Conservation (phyloP, 1,139 yeast species). For the Petasospora fabianii region DNA sequence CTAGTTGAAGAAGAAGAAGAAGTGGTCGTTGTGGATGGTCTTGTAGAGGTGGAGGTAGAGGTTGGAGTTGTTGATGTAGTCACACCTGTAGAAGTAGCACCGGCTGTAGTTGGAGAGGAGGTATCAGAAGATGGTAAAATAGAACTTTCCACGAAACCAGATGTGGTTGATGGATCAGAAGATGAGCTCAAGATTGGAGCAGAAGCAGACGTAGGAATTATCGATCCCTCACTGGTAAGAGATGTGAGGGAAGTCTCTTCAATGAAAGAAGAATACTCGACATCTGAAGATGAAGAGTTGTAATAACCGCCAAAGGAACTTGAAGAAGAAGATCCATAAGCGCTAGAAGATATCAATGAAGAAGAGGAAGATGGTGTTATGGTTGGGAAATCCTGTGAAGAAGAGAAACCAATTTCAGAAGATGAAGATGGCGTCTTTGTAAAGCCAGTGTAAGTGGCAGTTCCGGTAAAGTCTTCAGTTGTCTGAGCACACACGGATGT, state of each 20-base stretch:
- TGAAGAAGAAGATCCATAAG: constrained; percentile 1
- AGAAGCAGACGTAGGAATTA: too few relatives aligned
- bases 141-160: background rate
- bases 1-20: constrained; percentile 4
- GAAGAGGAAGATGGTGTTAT: background rate
- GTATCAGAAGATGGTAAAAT: background rate
- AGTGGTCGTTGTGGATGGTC: constrained; percentile 3
- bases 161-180: background rate
- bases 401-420: background rate
- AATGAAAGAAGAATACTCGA: constrained; percentile 3
- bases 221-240: background rate
- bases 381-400: constrained; percentile 9
- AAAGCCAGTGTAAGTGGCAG: constrained; percentile 16
- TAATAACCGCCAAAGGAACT: background rate
- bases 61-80: background rate
- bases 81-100: background rate
- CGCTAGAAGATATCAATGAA: background rate
- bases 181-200: background rate
- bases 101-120: background rate
- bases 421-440: constrained; percentile 12
- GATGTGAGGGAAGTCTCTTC: constrained; percentile 2
- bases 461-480: constrained; percentile 24
- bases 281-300: background rate
- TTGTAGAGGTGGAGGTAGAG: constrained; percentile 2
- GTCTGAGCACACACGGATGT: constrained; percentile 18